Conservation (phyloP, 345 rosid genomes). For the Eucalyptus viminalis region DNA sequence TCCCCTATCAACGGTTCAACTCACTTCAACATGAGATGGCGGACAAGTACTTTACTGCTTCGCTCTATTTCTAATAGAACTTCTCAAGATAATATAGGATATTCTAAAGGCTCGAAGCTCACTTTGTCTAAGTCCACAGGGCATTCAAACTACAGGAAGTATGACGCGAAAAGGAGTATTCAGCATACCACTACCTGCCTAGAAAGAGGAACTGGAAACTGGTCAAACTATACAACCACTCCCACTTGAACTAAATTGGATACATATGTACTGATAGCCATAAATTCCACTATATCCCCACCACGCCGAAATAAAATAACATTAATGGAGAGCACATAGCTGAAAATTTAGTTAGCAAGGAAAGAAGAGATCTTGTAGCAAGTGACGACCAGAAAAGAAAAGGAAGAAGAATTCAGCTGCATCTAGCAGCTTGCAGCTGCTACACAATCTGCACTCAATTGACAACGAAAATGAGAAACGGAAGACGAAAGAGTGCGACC, state of each 20-base stretch:
- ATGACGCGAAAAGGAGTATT: background rate
- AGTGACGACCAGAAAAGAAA: background rate
- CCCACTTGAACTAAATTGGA: background rate
- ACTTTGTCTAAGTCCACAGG: background rate
- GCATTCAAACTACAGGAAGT: background rate
- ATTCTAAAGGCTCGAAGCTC: background rate
- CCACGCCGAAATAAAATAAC: background rate
- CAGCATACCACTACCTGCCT: background rate
- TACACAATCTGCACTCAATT: background rate
- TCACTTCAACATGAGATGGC: background rate
- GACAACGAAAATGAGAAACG: background rate
- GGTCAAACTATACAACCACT: background rate
- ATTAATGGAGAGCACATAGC: background rate
- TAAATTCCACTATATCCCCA: background rate
- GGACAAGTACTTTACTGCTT: background rate
- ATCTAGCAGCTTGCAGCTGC: background rate
- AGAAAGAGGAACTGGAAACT: background rate
- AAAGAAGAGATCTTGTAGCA: background rate
- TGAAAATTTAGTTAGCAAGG: background rate
- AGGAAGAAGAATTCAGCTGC: background rate
- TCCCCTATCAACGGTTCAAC: background rate
- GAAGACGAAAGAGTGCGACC: background rate
- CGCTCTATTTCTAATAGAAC: background rate
- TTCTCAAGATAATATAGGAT: background rate
- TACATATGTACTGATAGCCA: background rate